Base-by-base conservation (phyloP, 75 land plant species). In the Picea glauca region DNA sequence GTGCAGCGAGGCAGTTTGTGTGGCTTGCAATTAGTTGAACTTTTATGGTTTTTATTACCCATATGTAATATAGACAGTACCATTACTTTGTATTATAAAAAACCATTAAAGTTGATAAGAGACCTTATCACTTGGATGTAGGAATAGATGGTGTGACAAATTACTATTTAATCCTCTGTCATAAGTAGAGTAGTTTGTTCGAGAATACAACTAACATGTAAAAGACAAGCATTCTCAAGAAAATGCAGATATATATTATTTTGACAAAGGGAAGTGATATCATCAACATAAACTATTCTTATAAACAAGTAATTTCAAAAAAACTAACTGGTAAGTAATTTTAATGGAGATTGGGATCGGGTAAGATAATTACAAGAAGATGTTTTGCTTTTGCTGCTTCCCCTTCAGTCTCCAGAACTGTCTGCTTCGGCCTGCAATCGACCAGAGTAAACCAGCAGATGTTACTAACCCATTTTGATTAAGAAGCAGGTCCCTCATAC, bases 331-430 rank as follows among this genome's bases (percentile, higher is more conserved):
- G 70, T 6, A 32, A 3, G 15, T 35, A 66, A 15, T 66, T 20
- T 66, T 33, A 17, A 32, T 65, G 38, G 33, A 13, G 21, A 12
- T 30, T 65, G 68, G 5, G 1, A 65, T 15, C 20, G 73, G 54
- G 54, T 70, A 9, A n/a, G 56, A 60, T 77, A 58, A 43, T 64
- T 84, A 92, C 98, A 77, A 89, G 90, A 54, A 46, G 62, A 83
- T 85, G 76, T 78, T 95, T 98, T 66, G 91, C 82, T 72, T 90
- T 96, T 43, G 93, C 91, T 72, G 89, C 89, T 76, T 98, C 99
- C 15, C 86, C 98, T 83, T 98, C 99, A 72, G 98, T 87, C 77
- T 98, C 99, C 82, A 98, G 79, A 59, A 98, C 88, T 57, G 99
- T 98, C 77, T 91, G 96, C 86, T 89, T 95, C 23, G 99, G 98